These are phyloP conservation scores for Ceratorhiza oryzae-sativae DNA, from an alignment of 1,284 basidiomycete species.

Conservation along the genomic window DNA sequence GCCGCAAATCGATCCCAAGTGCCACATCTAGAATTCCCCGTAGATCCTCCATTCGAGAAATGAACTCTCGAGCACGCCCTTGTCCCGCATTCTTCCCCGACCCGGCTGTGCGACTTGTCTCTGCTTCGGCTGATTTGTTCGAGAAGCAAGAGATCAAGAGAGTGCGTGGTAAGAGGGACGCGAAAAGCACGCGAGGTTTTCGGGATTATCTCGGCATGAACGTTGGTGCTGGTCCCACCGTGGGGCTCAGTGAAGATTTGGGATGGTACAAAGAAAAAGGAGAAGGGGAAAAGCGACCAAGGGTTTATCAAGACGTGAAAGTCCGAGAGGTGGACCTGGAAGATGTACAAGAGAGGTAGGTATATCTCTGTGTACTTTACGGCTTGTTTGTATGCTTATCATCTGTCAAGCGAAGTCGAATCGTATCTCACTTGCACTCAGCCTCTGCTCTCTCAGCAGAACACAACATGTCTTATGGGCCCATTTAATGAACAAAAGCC, in stretches of 20 bases:
- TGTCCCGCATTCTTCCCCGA: constrained; percentile 28
- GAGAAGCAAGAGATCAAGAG: background rate
- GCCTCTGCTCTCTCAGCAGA: constrained; percentile 56
- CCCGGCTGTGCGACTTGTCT: constrained; percentile 15
- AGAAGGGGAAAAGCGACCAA: constrained; percentile 60
- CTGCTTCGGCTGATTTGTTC: background rate
- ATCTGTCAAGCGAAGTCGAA: constrained; percentile 58
- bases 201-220: constrained; percentile 23
- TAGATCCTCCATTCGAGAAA: background rate
- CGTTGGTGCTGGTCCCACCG: constrained; percentile 72
- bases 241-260: constrained; percentile 75
- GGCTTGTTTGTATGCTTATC: background rate
- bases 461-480: constrained; percentile 68
- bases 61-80: constrained; percentile 20
- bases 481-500: constrained; percentile 61
- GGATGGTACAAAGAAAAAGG: constrained; percentile 82
- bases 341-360: constrained; percentile 60
- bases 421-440: constrained; percentile 64
- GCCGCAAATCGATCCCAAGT: constrained; percentile 43
- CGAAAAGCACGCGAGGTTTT: constrained; percentile 1
- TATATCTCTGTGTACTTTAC: constrained; percentile 42
- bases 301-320: constrained; percentile 59
- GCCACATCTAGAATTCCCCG: background rate
- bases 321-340: constrained; percentile 56
- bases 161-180: background rate